Conservation (phyloP, 1,284 basidiomycete species). For the Peniophora sp. region DNA sequence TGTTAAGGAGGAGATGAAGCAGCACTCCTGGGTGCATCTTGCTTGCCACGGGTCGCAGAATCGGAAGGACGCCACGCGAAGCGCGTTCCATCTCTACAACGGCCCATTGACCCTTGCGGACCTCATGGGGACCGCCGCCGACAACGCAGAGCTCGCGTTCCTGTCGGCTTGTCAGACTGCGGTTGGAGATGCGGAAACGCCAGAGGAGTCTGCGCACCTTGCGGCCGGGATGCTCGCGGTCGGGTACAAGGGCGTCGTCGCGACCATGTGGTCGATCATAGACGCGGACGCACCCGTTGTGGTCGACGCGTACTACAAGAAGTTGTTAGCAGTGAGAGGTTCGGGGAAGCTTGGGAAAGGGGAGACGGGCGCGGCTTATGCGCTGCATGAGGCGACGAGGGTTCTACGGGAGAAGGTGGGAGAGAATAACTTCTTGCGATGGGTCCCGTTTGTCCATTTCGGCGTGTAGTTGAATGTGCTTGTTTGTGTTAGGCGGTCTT, state of each 20-base stretch:
- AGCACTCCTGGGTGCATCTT: background rate
- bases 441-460: background rate
- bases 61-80: background rate
- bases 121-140: background rate
- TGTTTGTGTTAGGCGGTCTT: too few relatives aligned
- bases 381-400: conserved; percentile 1
- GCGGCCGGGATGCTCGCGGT: conserved; percentile 17
- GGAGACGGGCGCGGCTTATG: background rate
- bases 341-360: background rate
- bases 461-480: background rate
- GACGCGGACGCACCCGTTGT: conserved; percentile 9
- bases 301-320: conserved; percentile 7
- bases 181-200: conserved; percentile 11
- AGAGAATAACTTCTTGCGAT: background rate
- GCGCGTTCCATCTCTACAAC: background rate
- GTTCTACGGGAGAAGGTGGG: background rate
- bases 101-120: background rate
- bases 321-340: background rate
- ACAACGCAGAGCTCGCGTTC: conserved; percentile 9
- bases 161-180: conserved; percentile 19
- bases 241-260: conserved; percentile 14
- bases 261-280: conserved; percentile 18
- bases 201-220: conserved; percentile 17
- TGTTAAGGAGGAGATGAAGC: background rate
- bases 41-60: conserved; percentile 2